Base-by-base conservation (phyloP, 768 basidiomycete species). In the Calocera cornea region DNA sequence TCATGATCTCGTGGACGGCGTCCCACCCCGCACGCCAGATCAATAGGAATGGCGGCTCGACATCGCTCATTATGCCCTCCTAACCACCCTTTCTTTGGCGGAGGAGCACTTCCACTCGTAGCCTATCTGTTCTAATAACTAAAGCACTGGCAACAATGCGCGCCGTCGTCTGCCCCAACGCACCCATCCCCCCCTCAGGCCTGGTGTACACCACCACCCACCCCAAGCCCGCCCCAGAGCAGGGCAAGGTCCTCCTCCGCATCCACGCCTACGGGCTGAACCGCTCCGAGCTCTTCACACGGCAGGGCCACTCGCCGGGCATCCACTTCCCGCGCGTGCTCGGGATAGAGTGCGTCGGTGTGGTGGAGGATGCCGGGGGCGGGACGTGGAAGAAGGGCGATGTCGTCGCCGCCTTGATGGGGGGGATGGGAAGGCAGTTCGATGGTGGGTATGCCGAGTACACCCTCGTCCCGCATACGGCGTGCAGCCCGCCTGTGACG, bases 331-430 rank as follows among this genome's bases (percentile, higher is more conserved):
- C 66, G 11, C 29, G 47, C 19, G 36, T 66, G 41, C 22, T 47
- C n/a, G 66, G 66, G 2, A 66, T 66, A 27, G 66, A 66, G 36
- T 44, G 41, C 41, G 66, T 66, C 41, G 66, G 66, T 22, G 44
- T 49, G 2, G 49, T 66, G 27, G 47, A 66, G 44, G 24, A 31
- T 14, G 40, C 11, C 24, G 31, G 41, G 27, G 14, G 27, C 47
- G 66, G 44, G 41, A 54, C 5, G 66, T 60, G 44, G 41, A 44
- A 44, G 41, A 31, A 47, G 14, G 66, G 66, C 22, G 27, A 29
- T 12, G 40, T 31, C 10, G 66, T 66, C 41, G 66, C 66, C 14
- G 44, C 66, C n/a, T 7, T 22, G 8, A 66, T 66, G 66, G 66
- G 66, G 19, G 66, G 41, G 16, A 47, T 66, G 49, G 66, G 66